Conservation (phyloP, 164 flowering plant species). For the Vitis rupestris region DNA sequence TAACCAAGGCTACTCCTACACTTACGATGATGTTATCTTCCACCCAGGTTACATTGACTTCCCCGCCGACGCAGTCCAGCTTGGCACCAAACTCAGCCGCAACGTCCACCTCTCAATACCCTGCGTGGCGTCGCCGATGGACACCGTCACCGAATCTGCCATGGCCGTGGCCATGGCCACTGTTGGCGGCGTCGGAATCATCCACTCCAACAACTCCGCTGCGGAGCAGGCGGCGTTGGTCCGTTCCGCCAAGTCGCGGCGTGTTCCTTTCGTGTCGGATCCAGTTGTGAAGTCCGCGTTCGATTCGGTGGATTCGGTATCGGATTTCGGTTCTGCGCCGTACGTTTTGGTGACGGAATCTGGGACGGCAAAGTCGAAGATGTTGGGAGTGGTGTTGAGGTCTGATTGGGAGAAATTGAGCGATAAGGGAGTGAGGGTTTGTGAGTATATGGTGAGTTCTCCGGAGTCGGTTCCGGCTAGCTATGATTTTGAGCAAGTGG, state of each 20-base stretch:
- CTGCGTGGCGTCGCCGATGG: conserved; percentile 91
- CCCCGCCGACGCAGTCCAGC: conserved; percentile 70
- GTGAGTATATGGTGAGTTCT: conserved; percentile 40
- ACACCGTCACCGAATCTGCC: conserved; percentile 81
- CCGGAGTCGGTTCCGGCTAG: conserved; percentile 32
- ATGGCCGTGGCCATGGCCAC: conserved; percentile 93
- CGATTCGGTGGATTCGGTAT: conserved; percentile 36
- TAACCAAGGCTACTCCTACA: conserved; percentile 77
- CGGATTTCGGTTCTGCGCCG: conserved; percentile 38
- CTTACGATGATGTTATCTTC: conserved; percentile 93
- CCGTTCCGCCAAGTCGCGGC: conserved; percentile 61
- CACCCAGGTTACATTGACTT: conserved; percentile 92
- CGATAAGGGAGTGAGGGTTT: conserved; percentile 35
- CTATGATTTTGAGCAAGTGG: conserved; percentile 53
- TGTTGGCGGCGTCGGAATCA: conserved; percentile 80
- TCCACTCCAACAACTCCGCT: conserved; percentile 65
- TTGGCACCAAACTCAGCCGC: conserved; percentile 61
- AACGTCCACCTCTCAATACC: conserved; percentile 67
- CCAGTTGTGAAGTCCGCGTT: conserved; percentile 43
- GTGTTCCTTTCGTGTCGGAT: conserved; percentile 55
- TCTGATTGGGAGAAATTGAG: conserved; percentile 47
- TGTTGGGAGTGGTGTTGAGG: conserved; percentile 50
- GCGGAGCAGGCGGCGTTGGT: conserved; percentile 56
- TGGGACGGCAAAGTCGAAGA: conserved; percentile 46
- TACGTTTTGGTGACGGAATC: conserved; percentile 54